Conservation (phyloP, 768 basidiomycete genomes). For the Tubosaeta sp. region DNA sequence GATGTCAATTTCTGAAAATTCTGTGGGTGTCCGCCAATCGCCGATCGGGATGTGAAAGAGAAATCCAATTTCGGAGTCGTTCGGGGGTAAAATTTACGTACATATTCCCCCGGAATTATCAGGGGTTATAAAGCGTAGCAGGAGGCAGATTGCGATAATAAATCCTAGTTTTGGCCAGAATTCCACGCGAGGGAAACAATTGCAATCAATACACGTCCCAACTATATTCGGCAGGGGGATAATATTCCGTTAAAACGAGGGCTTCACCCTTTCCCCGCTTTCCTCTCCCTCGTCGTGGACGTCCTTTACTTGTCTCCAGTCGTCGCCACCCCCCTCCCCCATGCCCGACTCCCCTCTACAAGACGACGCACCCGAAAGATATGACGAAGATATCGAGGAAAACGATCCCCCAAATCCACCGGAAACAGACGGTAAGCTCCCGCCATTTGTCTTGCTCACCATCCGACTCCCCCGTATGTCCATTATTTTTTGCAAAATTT, state of each 20-base stretch:
- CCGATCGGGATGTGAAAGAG: constrained; percentile 18
- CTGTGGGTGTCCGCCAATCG: constrained; percentile 25
- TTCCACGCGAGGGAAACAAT: constrained; percentile 68
- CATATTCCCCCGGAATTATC: constrained; percentile 51
- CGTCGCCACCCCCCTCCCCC: constrained; percentile 15
- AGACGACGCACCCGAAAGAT: constrained; percentile 52
- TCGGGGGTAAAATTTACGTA: constrained; percentile 50
- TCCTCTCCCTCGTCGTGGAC: constrained; percentile 39
- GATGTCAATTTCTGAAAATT: neutral
- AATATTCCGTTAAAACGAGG: constrained; percentile 73
- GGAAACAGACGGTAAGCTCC: constrained; percentile 29
- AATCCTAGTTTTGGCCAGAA: constrained; percentile 51
- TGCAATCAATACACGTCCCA: constrained; percentile 51
- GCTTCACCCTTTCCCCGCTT: constrained; percentile 61
- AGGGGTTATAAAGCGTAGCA: constrained; percentile 49
- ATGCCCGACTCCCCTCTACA: constrained; percentile 61
- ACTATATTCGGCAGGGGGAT: constrained; percentile 69
- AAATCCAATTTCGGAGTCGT: constrained; percentile 34
- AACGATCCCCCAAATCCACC: constrained; percentile 39
- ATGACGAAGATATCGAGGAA: constrained; percentile 55
- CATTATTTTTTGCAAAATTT: constrained; percentile 18
- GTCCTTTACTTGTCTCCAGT: constrained; percentile 19
- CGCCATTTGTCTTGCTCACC: constrained; percentile 9
- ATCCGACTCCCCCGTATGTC: constrained; percentile 10
- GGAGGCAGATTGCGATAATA: constrained; percentile 56